phyloP scores from a whole-genome alignment of 225 moss, liverwort and hornwort species.

The Rhytidiadelphus loreus region DNA sequence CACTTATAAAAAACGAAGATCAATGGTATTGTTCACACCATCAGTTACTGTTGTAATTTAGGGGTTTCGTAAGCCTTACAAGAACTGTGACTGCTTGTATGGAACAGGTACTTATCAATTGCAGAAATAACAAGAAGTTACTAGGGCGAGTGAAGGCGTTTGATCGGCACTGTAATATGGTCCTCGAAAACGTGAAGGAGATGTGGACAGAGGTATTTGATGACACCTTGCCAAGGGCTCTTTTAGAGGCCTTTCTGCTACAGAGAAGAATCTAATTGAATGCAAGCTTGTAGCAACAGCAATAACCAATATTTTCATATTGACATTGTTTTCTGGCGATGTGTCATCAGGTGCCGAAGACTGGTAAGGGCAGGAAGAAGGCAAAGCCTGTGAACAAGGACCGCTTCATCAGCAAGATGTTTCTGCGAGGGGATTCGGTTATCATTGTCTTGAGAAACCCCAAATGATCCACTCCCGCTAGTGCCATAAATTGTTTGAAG shows the following conservation, averaged over 20 bases:
- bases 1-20: neutral
- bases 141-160: slow-evolving; percentile 92
- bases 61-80: neutral
- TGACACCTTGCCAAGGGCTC: neutral
- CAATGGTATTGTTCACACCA: neutral
- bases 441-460: slow-evolving; percentile 92
- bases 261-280: neutral
- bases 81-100: neutral
- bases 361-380: slow-evolving; percentile 88
- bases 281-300: neutral
- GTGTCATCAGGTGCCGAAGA: slow-evolving; percentile 67
- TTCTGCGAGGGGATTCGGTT: slow-evolving; percentile 86
- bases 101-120: slow-evolving; percentile 78
- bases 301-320: neutral
- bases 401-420: slow-evolving; percentile 97
- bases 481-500: neutral
- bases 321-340: neutral
- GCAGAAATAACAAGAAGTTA: slow-evolving; percentile 89
- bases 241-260: neutral
- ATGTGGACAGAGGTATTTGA: slow-evolving; percentile 89
- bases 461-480: slow-evolving; percentile 33
- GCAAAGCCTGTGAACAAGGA: slow-evolving; percentile 96
- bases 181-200: slow-evolving; percentile 90
- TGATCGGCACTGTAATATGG: slow-evolving; percentile 95
- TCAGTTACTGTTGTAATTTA: neutral